Conservation (phyloP, 495 filamentous ascomycete genomes). For the Penicillium roqueforti region DNA sequence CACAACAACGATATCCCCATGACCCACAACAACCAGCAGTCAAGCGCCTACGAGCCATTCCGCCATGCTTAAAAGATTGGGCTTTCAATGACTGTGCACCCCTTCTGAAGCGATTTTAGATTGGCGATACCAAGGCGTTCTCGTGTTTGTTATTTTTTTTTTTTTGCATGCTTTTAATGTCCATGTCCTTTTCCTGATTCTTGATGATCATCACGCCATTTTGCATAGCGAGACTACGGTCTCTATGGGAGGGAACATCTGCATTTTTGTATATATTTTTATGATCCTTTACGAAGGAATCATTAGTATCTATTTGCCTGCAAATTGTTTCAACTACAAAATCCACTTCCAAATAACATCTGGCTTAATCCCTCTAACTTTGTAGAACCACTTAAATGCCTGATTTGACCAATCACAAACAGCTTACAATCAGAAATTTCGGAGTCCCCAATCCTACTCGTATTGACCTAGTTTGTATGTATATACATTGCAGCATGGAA, state of each 20-base stretch:
- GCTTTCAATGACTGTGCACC: slow-evolving; percentile 6
- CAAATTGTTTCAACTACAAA: not conserved
- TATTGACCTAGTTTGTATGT: not conserved
- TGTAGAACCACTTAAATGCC: too few relatives aligned
- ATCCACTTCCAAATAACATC: not conserved
- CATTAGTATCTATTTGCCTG: not conserved
- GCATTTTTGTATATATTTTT: slow-evolving; percentile 2
- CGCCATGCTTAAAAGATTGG: slow-evolving; percentile 34
- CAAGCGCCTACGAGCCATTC: slow-evolving; percentile 45
- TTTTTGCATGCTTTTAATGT: slow-evolving; percentile 12
- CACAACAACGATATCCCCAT: slow-evolving; percentile 23
- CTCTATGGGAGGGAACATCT: not conserved
- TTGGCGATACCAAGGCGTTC: slow-evolving; percentile 27
- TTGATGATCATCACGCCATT: slow-evolving; percentile 12
- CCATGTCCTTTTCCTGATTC: slow-evolving; percentile 7
- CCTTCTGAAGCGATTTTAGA: slow-evolving; percentile 23
- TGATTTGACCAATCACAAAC: too few relatives aligned
- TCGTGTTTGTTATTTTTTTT: too few relatives aligned
- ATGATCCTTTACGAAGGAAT: not conserved
- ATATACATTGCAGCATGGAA: not conserved
- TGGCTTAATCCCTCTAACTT: not conserved
- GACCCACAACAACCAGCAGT: slow-evolving; percentile 19
- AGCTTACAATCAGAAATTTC: not conserved
- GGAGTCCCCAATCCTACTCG: not conserved
- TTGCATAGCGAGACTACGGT: not conserved